Conservation (phyloP, 1,139 yeast genomes). For the Kodamaea derodonti region DNA sequence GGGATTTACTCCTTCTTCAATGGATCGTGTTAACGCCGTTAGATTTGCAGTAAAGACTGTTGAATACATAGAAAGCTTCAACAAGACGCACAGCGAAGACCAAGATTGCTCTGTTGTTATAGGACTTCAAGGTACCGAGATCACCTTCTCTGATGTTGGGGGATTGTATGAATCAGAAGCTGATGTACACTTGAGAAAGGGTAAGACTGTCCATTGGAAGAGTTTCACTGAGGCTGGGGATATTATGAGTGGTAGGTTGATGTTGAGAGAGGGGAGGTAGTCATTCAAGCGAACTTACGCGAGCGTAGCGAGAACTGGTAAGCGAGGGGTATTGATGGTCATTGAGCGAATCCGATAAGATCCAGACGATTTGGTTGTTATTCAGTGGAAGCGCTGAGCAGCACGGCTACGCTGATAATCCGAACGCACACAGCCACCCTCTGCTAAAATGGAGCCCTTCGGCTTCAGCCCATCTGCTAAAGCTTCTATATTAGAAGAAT, state of each 20-base stretch:
- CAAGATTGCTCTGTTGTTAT: slow-evolving; percentile 52
- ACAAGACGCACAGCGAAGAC: slow-evolving; percentile 2
- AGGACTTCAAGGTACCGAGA: slow-evolving; percentile 64
- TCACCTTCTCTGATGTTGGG: slow-evolving; percentile 52
- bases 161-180: slow-evolving; percentile 59
- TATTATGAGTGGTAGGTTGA: slow-evolving; percentile 44
- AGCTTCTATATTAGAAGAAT: too few relatives aligned
- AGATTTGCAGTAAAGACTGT: slow-evolving; percentile 87
- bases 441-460: too few relatives aligned
- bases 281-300: too few relatives aligned
- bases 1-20: slow-evolving; percentile 93
- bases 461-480: too few relatives aligned
- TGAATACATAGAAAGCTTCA: slow-evolving; percentile 67
- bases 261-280: slow-evolving; percentile 7
- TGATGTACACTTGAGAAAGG: slow-evolving; percentile 58
- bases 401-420: too few relatives aligned
- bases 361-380: too few relatives aligned
- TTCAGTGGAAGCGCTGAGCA: too few relatives aligned
- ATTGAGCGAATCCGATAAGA: too few relatives aligned
- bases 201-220: slow-evolving; percentile 65
- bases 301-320: too few relatives aligned
- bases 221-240: slow-evolving; percentile 56
- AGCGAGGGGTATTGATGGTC: too few relatives aligned
- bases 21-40: slow-evolving; percentile 89
- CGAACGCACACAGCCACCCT: too few relatives aligned